Percentiles rank a stretch among this genome's conserved stretches.
Conservation (phyloP, 768 basidiomycete genomes). For the Porpolomopsis calyptriformis region DNA sequence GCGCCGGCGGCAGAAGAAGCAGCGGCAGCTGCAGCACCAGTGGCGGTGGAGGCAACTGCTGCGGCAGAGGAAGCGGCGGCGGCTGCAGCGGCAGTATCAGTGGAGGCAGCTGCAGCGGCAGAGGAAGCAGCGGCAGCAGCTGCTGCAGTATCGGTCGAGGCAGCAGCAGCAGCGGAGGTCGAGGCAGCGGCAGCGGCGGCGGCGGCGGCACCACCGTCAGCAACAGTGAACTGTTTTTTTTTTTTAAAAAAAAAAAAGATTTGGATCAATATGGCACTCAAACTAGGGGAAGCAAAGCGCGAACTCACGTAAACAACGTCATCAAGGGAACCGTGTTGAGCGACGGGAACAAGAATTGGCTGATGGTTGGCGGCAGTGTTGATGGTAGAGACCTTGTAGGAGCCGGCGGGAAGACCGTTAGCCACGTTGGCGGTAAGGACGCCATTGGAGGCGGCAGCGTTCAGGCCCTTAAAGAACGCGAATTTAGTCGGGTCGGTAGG, state of each 20-base stretch:
- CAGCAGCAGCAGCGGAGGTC: conserved; percentile 17
- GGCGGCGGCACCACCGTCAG: conserved; percentile 12
- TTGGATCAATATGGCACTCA: background rate
- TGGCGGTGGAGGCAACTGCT: conserved; percentile 10
- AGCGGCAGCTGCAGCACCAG: conserved; percentile 18
- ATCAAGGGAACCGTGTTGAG: conserved; percentile 32
- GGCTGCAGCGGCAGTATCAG: conserved; percentile 1
- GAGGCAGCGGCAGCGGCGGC: conserved; percentile 15
- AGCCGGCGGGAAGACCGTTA: conserved; percentile 43
- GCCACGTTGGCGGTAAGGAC: conserved; percentile 36
- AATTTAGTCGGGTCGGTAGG: conserved; percentile 42
- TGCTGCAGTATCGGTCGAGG: conserved; percentile 16
- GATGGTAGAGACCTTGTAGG: conserved; percentile 38
- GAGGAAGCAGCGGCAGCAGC: conserved; percentile 10
- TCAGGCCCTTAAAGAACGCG: conserved; percentile 50
- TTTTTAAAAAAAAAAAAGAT: too few relatives aligned
- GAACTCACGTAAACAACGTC: conserved; percentile 26
- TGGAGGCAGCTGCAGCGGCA: conserved; percentile 1
- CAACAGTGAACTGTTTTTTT: conserved; percentile 19
- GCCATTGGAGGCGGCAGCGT: conserved; percentile 34
- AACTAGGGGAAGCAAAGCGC: background rate
- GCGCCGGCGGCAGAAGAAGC: conserved; percentile 14
- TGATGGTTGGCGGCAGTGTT: conserved; percentile 41
- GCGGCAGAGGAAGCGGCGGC: conserved; percentile 6
- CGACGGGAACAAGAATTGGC: conserved; percentile 24